Percentiles rank a stretch among this genome's conserved stretches.
Evolutionary conservation across 352 stramenopile genomes (phyloP).

Genomic region (Phytopythium litorale): DNA sequence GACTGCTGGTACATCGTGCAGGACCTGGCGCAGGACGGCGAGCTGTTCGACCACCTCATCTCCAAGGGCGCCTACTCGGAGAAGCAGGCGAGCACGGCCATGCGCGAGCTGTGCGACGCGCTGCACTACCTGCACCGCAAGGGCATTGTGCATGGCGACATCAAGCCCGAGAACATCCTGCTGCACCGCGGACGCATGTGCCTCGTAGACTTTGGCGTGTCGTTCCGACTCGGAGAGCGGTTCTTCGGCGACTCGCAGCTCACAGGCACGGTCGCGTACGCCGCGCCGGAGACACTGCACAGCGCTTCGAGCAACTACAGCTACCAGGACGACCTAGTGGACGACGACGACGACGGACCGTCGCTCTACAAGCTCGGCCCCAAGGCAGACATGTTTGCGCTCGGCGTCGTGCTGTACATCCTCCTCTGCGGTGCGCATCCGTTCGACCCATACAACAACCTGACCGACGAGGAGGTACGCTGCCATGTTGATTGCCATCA

Average conservation of each 20-base stretch:
- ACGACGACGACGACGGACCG: slow-evolving; percentile 16
- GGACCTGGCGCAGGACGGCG: slow-evolving; percentile 78
- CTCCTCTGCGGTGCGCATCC: slow-evolving; percentile 79
- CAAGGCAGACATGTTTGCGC: slow-evolving; percentile 79
- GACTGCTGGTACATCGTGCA: slow-evolving; percentile 80
- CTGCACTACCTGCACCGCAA: slow-evolving; percentile 86
- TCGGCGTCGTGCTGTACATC: slow-evolving; percentile 84
- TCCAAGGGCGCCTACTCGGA: slow-evolving; percentile 86
- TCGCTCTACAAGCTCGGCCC: slow-evolving; percentile 53
- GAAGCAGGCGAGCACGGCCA: slow-evolving; percentile 58
- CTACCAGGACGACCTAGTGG: slow-evolving; percentile 4
- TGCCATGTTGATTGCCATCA: neutral
- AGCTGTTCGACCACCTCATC: slow-evolving; percentile 87
- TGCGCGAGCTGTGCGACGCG: slow-evolving; percentile 73
- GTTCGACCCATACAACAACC: slow-evolving; percentile 85
- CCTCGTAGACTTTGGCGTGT: slow-evolving; percentile 85
- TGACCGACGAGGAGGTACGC: slow-evolving; percentile 73
- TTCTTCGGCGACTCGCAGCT: slow-evolving; percentile 73
- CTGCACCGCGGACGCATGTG: slow-evolving; percentile 70
- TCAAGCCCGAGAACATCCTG: slow-evolving; percentile 89
- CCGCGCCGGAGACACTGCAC: slow-evolving; percentile 66
- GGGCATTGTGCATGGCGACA: slow-evolving; percentile 84
- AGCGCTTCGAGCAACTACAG: slow-evolving; percentile 15
- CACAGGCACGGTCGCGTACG: slow-evolving; percentile 74
- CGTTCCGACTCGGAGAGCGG: slow-evolving; percentile 71